Percentiles rank a stretch among this genome's conserved stretches.
These are phyloP conservation scores for Xylaria grammica DNA, from an alignment of 495 filamentous ascomycete species.

Conservation along the genomic window DNA sequence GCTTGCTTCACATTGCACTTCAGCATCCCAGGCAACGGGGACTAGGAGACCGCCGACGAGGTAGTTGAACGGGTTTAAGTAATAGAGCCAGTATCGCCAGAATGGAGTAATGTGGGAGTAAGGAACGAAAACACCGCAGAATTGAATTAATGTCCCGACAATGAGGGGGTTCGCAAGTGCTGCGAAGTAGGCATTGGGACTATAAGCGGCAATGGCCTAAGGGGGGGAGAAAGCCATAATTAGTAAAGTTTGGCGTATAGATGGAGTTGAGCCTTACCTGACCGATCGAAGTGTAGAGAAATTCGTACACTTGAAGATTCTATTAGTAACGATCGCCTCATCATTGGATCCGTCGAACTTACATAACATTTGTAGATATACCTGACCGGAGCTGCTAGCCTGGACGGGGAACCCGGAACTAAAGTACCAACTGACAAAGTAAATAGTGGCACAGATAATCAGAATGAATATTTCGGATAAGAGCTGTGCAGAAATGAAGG, in stretches of 20 bases:
- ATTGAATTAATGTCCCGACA: constrained; percentile 67
- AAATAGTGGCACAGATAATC: constrained; percentile 47
- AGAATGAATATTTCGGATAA: constrained; percentile 54
- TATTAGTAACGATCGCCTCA: not conserved
- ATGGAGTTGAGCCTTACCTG: constrained; percentile 43
- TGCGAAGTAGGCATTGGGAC: constrained; percentile 74
- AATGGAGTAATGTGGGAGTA: constrained; percentile 60
- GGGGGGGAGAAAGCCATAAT: constrained; percentile 46
- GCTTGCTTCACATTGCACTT: constrained; percentile 57
- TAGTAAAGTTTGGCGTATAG: constrained; percentile 49
- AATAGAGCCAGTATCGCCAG: constrained; percentile 71
- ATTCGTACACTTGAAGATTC: constrained; percentile 42
- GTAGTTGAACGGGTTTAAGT: constrained; percentile 67
- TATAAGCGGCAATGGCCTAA: constrained; percentile 75
- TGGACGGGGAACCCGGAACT: constrained; percentile 55
- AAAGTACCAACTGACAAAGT: constrained; percentile 67
- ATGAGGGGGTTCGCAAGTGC: constrained; percentile 70
- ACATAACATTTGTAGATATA: constrained; percentile 49
- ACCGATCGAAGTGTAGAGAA: constrained; percentile 56
- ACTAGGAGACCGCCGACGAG: constrained; percentile 63
- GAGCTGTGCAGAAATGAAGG: constrained; percentile 68
- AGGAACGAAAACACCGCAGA: constrained; percentile 68
- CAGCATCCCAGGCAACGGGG: constrained; percentile 58
- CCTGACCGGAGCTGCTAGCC: constrained; percentile 48
- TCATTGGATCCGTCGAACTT: not conserved